Evolutionary conservation across 2,329 filamentous ascomycete species (phyloP).

Genomic region (Davidsoniella australis): DNA sequence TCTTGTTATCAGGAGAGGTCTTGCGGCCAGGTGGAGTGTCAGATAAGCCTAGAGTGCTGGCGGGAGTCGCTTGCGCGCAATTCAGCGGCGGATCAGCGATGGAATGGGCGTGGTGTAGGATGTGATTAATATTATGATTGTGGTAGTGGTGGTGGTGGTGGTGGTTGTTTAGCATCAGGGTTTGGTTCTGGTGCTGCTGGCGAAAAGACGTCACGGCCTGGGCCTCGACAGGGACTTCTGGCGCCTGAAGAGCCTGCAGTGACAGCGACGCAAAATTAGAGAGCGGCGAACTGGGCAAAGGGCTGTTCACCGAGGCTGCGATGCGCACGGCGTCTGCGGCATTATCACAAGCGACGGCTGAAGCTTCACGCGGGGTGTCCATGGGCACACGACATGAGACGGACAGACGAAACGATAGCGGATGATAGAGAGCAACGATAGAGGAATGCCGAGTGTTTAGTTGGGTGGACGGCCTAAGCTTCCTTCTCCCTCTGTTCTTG

Average conservation of each 20-base stretch:
- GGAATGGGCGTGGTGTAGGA: background rate
- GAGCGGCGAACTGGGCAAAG: background rate
- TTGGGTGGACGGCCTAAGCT: too few species aligned
- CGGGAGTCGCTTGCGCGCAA: background rate
- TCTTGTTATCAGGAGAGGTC: background rate
- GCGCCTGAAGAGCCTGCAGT: background rate
- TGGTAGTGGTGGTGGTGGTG: background rate
- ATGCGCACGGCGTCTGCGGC: background rate
- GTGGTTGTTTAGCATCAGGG: background rate
- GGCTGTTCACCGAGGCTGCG: background rate
- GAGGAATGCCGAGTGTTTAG: too few species aligned
- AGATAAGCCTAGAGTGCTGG: background rate
- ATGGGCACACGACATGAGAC: background rate
- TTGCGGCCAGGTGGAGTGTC: background rate
- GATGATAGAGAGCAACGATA: too few species aligned
- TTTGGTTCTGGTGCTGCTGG: background rate
- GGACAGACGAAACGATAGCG: too few species aligned
- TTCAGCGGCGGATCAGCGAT: background rate
- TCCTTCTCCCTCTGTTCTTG: too few species aligned
- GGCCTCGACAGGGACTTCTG: background rate
- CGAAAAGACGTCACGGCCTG: background rate
- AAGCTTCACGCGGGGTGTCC: conserved; percentile 1
- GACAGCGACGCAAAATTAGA: conserved; percentile 1
- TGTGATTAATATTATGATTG: too few species aligned
- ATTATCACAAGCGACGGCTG: conserved; percentile 2